Evolutionary conservation across 495 filamentous ascomycete genomes (phyloP), one percentile per base, ranked within the genome.

Genomic region (Aspergillus leporis): DNA sequence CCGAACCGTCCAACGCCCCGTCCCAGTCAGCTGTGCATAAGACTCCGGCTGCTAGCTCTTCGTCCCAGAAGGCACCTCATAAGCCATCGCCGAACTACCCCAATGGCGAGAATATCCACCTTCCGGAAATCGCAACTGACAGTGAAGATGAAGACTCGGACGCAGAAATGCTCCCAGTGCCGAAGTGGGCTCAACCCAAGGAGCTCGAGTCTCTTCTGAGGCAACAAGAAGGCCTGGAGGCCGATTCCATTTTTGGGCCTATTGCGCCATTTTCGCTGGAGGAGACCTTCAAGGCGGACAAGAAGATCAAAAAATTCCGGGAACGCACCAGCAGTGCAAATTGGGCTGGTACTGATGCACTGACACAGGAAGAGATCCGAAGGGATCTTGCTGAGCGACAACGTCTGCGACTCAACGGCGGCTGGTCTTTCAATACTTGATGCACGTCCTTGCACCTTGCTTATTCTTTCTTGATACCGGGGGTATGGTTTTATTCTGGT

Each of bases 271-370:
- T 97, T 66, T 87, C 90, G 60, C 90, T 99, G 83, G 94, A 99
- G 67, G 92, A 97, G 64, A 91, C 97, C 46, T 99, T 99, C 77
- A 88, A 83, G 67, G 82, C 85, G 59, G 90, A 87, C 69, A 90
- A 90, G 68, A 81, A 89, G 60, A 84, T 88, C 72, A 87, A 90
- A 74, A 87, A 89, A 70, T 98, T 96, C 78, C 82, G 95, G 23
- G 86, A 87, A 28, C 78, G 94, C 22, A 97, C 92, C 32, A 94
- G 90, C 61, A 96, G 91, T 70, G 95, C 94, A 8, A 94, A 96
- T 71, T 99, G 94, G 94, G 73, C 73, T 16, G 87, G 89, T 13
- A 72, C 85, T n/a, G 94, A 99, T 76, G 81, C 85, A 57, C 75
- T 99, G 67, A 98, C 92, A 5, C 88, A 93, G 64, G 94, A 96